phyloP scores from a whole-genome alignment of 495 filamentous ascomycete species.

The Oleoguttula mirabilis region DNA sequence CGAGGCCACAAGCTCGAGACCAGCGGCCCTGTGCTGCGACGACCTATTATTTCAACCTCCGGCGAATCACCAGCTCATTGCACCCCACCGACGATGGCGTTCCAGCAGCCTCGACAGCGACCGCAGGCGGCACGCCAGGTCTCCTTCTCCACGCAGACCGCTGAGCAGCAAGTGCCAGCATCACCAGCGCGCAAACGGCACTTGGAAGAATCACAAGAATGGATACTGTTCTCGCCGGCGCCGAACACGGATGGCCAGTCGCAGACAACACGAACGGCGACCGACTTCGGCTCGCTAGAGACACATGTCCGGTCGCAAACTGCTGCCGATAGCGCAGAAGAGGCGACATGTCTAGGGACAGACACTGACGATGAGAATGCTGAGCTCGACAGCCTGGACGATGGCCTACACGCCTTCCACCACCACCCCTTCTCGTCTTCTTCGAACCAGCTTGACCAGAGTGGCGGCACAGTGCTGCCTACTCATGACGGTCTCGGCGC shows the following conservation, averaged over 20 bases:
- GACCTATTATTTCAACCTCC: neutral
- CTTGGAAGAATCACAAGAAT: slow-evolving; percentile 74
- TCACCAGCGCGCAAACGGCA: slow-evolving; percentile 26
- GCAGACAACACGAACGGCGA: slow-evolving; percentile 58
- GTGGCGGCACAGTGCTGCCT: slow-evolving; percentile 56
- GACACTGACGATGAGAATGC: slow-evolving; percentile 53
- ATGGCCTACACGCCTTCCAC: slow-evolving; percentile 75
- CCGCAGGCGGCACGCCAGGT: slow-evolving; percentile 45
- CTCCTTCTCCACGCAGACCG: slow-evolving; percentile 34
- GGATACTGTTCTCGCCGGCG: slow-evolving; percentile 85
- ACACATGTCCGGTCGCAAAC: slow-evolving; percentile 46
- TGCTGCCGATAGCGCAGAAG: slow-evolving; percentile 37
- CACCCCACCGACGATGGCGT: slow-evolving; percentile 52
- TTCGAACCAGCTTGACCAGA: slow-evolving; percentile 39
- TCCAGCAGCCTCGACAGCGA: slow-evolving; percentile 59
- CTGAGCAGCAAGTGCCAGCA: slow-evolving; percentile 34
- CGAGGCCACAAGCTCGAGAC: neutral
- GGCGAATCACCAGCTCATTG: neutral
- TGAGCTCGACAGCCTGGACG: slow-evolving; percentile 83
- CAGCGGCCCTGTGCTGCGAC: neutral
- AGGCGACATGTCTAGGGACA: slow-evolving; percentile 34
- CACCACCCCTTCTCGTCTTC: slow-evolving; percentile 46
- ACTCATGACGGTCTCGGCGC: slow-evolving; percentile 84
- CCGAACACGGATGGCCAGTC: slow-evolving; percentile 59
- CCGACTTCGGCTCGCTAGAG: slow-evolving; percentile 74